phyloP scores from a whole-genome alignment of 352 stramenopile genomes.

The Blastocystis sp. region DNA sequence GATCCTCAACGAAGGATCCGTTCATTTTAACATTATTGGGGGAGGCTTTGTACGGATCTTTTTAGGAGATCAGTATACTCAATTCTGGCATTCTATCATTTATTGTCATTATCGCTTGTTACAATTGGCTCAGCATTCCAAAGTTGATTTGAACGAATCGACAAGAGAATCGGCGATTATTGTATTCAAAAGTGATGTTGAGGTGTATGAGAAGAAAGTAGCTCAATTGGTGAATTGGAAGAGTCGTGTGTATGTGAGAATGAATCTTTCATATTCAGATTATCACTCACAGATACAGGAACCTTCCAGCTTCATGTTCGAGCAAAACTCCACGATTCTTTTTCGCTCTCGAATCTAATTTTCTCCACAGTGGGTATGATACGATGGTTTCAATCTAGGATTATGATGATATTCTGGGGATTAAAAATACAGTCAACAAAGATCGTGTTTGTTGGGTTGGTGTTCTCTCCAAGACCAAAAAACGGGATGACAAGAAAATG shows the following conservation, averaged over 20 bases:
- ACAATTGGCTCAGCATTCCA: background rate
- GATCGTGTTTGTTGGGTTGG: background rate
- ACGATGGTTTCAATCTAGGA: background rate
- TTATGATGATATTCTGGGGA: background rate
- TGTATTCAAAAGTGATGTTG: background rate
- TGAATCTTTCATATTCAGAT: background rate
- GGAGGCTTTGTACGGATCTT: background rate
- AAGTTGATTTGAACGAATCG: background rate
- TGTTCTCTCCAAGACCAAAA: background rate
- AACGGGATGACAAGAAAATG: background rate
- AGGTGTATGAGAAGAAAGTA: background rate
- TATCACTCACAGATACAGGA: background rate
- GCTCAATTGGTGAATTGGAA: background rate
- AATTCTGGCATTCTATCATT: background rate
- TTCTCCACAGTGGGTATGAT: background rate
- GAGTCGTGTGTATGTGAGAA: background rate
- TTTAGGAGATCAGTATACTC: background rate
- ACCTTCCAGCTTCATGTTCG: background rate
- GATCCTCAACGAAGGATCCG: background rate
- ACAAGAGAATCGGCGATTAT: background rate
- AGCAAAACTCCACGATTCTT: background rate
- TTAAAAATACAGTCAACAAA: background rate
- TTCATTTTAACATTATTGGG: background rate
- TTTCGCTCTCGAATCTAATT: background rate
- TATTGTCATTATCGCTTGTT: constrained; percentile 1